phyloP scores from a whole-genome alignment of 306 rosid species.

The Vigna reflexopilosa region DNA sequence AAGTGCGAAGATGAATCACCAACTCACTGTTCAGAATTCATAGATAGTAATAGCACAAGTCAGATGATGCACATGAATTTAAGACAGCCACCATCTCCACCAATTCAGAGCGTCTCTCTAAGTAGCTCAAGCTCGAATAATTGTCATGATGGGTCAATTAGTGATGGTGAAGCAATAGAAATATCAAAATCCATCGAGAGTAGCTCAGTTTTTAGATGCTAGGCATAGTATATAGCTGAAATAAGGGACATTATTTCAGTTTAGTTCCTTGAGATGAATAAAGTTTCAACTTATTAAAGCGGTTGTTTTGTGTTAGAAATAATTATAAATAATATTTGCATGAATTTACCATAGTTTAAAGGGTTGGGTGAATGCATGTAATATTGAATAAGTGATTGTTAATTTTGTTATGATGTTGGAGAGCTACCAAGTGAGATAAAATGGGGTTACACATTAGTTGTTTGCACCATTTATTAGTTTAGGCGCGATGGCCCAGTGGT shows the following conservation, averaged over 20 bases:
- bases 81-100: conserved; percentile 59
- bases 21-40: conserved; percentile 19
- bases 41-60: background rate
- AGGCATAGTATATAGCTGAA: conserved; percentile 2
- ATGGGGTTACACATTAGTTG: too few species aligned
- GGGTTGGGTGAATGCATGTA: too few species aligned
- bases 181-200: background rate
- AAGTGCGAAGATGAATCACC: conserved; percentile 38
- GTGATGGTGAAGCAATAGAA: conserved; percentile 31
- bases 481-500: too few species aligned
- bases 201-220: conserved; percentile 31
- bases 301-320: conserved; percentile 32
- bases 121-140: background rate
- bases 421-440: too few species aligned
- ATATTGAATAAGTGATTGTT: too few species aligned
- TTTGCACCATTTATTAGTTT: too few species aligned
- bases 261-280: conserved; percentile 27
- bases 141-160: conserved; percentile 10
- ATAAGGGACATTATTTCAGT: conserved; percentile 5
- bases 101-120: conserved; percentile 43
- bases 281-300: conserved; percentile 44
- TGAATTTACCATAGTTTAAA: too few species aligned
- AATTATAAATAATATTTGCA: background rate
- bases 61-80: conserved; percentile 27
- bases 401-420: too few species aligned